Evolutionary conservation across 1,284 basidiomycete genomes (phyloP).

Genomic region (Naganishia albida): DNA sequence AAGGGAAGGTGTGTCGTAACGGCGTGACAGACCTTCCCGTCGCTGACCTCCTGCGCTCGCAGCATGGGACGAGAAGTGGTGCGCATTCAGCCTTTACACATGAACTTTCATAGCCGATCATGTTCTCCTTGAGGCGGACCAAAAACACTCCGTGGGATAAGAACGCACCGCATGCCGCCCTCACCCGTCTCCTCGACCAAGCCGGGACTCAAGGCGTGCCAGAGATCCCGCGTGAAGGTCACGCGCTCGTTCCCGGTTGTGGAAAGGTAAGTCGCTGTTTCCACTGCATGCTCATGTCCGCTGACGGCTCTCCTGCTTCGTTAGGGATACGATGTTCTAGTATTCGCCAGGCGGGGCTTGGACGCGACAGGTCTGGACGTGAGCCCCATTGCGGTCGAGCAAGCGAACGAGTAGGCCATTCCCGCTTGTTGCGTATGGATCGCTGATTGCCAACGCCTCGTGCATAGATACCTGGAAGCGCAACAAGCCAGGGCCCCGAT

Average conservation of each 20-base stretch:
- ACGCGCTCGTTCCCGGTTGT: conserved; percentile 70
- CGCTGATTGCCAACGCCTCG: too few species aligned
- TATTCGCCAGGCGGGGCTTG: conserved; percentile 60
- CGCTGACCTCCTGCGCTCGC: background rate
- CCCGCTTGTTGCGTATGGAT: conserved; percentile 31
- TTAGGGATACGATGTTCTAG: conserved; percentile 69
- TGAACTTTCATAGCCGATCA: background rate
- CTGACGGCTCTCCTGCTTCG: conserved; percentile 4
- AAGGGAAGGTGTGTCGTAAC: conserved; percentile 6
- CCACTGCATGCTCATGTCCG: background rate
- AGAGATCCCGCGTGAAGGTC: conserved; percentile 60
- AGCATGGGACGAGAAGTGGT: conserved; percentile 40
- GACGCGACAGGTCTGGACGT: conserved; percentile 62
- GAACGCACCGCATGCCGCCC: conserved; percentile 61
- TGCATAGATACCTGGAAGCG: conserved; percentile 39
- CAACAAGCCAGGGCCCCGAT: conserved; percentile 25
- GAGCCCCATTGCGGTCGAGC: conserved; percentile 60
- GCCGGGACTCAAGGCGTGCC: conserved; percentile 53
- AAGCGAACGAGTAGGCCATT: conserved; percentile 58
- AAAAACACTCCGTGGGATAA: conserved; percentile 68
- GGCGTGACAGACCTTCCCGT: too few species aligned
- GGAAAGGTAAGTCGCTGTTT: conserved; percentile 59
- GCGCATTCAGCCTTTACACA: background rate
- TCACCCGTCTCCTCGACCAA: conserved; percentile 59
- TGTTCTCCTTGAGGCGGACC: conserved; percentile 56